Base-by-base conservation (phyloP, 2,329 filamentous ascomycete species). In the Penicillium crustosum region DNA sequence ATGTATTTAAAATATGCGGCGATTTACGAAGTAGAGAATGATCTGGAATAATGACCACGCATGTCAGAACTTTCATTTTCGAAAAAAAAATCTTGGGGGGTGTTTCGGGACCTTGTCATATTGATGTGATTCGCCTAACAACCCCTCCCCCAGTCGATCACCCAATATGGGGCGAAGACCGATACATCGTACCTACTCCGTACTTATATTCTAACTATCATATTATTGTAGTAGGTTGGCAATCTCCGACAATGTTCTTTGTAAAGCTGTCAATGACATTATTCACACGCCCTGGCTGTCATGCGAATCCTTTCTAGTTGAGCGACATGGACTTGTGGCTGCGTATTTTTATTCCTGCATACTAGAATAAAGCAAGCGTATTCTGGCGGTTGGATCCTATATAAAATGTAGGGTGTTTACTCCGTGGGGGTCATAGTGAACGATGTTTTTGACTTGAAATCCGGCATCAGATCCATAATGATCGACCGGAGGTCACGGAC, bases 401-500 rank as follows among this genome's bases (percentile, higher is more conserved):
- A 25, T 12, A 31, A 31, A 31, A 9, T 12, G 6, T 13, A 42
- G 17, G 6, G 15, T 12, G 10, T 3, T 25, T 33, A n/a, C 13
- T 17, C 27, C 5, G 17, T 43, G 25, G 21, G 15, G n/a, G 6
- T 21, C 27, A 19, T 6, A 19, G 38, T 5, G 23, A 31, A 23
- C 33, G 10, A 41, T 15, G 13, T n/a, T 9, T 19, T 42, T 27
- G 29, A 39, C 25, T 25, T 13, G 9, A 21, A 27, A 25, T n/a
- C 48, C n/a, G 39, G 29, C 15, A 38, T 49, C 13, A 35, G 42
- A 57, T 39, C 53, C 25, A 47, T 38, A 31, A 33, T 39, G 57
- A 53, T 59, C 56, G 49, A 19, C 56, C 51, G 23, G 23, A n/a
- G 45, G 47, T 39, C 35, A 23, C 42, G 55, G 49, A 53, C 42